Evolutionary conservation across 768 basidiomycete species (phyloP), one percentile per base, ranked within the genome.

Genomic region (Floccularia luteovirens): DNA sequence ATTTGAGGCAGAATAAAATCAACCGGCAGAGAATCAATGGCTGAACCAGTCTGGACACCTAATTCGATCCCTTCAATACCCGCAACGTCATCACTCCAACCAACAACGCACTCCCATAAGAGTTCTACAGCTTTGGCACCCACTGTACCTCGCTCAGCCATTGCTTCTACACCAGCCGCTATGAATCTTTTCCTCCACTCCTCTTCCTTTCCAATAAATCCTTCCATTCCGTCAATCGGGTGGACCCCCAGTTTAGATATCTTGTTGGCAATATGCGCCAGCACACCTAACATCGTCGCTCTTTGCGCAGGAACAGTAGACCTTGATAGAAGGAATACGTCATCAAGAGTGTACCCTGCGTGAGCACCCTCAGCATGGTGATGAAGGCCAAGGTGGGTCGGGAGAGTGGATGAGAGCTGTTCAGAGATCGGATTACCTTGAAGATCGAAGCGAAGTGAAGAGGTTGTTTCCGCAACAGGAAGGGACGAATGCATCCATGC

Each of bases 301-400:
- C 91, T 71, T 54, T 97, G 92, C 4, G 85, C 82, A 10, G 81
- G 78, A 0, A 92, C 83, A 2, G 81, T 90, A 0, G 89, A 91
- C 27, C 88, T 66, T 3, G 80, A 77, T 6, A 93, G 69, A 28
- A 86, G 62, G 32, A 93, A 81, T 3, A 94, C 68, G 44, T 94
- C 92, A 31, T 89, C 81, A 1, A 94, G 63, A 0, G 89, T 92
- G 59, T 96, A 96, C 0, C 91, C 92, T 0, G 92, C 92, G 42
- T 72, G 77, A 23, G 67, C 61, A 1, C 82, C 74, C 41, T 88
- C 80, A 0, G 90, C 82, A 53, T 94, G 92, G 54, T 96, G 92
- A 58, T 97, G 91, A 2, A 94, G 66, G 3, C 92, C 92, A 4
- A 90, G 71, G 60, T 91, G 82, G 0, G 87, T 82, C 1, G 90